Evolutionary conservation across 257 asterid species (phyloP), one percentile per base, ranked within the genome.

Genomic region (Salvia splendens): DNA sequence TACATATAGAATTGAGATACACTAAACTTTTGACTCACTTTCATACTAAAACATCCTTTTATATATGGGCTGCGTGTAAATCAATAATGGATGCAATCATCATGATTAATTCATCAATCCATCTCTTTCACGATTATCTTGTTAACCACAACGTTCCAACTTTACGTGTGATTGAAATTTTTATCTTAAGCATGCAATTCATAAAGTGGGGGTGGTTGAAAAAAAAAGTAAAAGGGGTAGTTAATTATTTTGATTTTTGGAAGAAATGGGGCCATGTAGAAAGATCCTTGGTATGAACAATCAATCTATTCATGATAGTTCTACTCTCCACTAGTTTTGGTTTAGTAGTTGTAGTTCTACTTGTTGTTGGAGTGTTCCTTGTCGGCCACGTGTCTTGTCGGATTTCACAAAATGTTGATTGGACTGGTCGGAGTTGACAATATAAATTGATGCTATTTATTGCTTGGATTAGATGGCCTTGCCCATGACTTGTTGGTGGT

Each of bases 311-410:
- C 63, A 77, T 81, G 58, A 77, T 76, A 56, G 61, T 71, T 76
- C 42, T 24, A 24, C 30, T 33, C 50, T 72, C 86, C 87, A 83
- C 84, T 78, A 61, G 52, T 61, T 60, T 43, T 16, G 79, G 75
- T 65, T 61, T 75, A 57, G 65, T 67, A 17, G 11, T 49, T 66
- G 62, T 62, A 6, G 50, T 28, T 61, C 28, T 63, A 28, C 68
- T 51, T 53, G 30, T 24, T 24, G 30, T 24, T 38, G 51, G 7
- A 45, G 45, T 54, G 77, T 71, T 52, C 68, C 33, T 67, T 83
- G 93, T 82, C 85, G 79, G 87, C 81, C 88, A 78, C 73, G 84
- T 86, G 84, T 78, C 78, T 52, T 58, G 78, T 74, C 57, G 33
- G 81, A 24, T 68, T 77, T 68, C 56, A 57, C 56, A 41, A 20